Percentiles rank a stretch among this genome's conserved stretches.
Evolutionary conservation across 23 red algal species (phyloP).

Genomic region (Chondrus crispus): DNA sequence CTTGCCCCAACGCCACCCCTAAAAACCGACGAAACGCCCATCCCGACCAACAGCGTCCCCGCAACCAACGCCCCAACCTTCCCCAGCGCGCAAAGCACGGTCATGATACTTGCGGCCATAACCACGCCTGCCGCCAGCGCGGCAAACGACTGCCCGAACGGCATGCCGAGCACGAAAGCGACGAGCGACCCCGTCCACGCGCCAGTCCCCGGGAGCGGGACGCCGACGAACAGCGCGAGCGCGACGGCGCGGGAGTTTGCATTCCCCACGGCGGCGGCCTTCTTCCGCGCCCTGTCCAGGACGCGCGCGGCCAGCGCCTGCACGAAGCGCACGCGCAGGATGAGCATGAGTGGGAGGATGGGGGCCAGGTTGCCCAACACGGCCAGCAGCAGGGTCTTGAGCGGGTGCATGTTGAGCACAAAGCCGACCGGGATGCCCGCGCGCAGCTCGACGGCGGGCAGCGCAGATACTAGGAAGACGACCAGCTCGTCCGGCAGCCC

Average conservation of each 20-base stretch:
- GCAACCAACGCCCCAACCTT: constrained; percentile 45
- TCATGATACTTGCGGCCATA: constrained; percentile 75
- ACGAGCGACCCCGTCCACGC: constrained; percentile 84
- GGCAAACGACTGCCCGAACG: constrained; percentile 13
- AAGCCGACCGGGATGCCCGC: constrained; percentile 85
- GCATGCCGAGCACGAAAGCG: constrained; percentile 81
- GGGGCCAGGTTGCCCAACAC: constrained; percentile 88
- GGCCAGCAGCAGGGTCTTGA: constrained; percentile 48
- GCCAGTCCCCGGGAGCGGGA: constrained; percentile 93
- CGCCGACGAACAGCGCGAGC: constrained; percentile 91
- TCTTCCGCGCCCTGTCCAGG: constrained; percentile 59
- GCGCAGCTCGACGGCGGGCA: constrained; percentile 91
- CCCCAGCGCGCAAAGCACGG: constrained; percentile 60
- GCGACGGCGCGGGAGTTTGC: constrained; percentile 30
- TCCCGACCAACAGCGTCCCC: neutral
- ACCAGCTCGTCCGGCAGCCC: constrained; percentile 11
- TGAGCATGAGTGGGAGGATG: constrained; percentile 48
- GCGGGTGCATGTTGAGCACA: constrained; percentile 68
- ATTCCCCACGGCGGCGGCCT: constrained; percentile 27
- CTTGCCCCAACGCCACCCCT: too few species aligned
- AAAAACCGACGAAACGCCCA: neutral
- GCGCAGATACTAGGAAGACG: constrained; percentile 60
- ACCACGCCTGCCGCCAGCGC: constrained; percentile 72
- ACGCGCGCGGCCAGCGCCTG: constrained; percentile 24
- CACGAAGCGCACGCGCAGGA: constrained; percentile 55